A percentile compares a stretch with the other conserved stretches of the same genome.
Conservation (phyloP, 2,329 filamentous ascomycete species). For the Didymella segeticola region DNA sequence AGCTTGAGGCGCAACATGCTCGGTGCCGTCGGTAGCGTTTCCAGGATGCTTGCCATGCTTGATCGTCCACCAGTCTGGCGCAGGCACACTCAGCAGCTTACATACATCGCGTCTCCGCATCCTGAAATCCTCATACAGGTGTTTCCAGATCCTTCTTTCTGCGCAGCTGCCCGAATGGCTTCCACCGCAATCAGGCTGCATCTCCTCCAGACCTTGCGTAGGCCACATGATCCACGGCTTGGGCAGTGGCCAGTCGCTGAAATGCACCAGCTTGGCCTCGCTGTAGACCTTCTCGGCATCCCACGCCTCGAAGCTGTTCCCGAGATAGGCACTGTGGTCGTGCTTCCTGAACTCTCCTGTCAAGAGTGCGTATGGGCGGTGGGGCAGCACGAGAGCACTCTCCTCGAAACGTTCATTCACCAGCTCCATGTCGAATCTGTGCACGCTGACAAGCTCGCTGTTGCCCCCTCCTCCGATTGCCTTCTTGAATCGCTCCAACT, state of each 20-base stretch:
- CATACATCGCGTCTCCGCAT: conserved; percentile 51
- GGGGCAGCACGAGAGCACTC: conserved; percentile 67
- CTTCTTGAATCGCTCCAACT: conserved; percentile 53
- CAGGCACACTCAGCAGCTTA: conserved; percentile 47
- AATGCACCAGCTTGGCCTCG: conserved; percentile 72
- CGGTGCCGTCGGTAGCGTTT: conserved; percentile 35
- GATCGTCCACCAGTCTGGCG: conserved; percentile 46
- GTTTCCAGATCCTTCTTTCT: conserved; percentile 54
- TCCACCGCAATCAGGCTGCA: conserved; percentile 55
- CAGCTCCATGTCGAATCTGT: conserved; percentile 71
- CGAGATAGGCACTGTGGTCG: conserved; percentile 61
- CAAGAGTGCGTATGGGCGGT: conserved; percentile 67
- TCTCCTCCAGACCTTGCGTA: conserved; percentile 48
- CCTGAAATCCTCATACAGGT: conserved; percentile 55
- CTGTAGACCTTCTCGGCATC: conserved; percentile 62
- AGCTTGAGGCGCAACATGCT: conserved; percentile 27
- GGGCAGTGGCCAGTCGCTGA: conserved; percentile 74
- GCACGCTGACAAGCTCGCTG: conserved; percentile 35
- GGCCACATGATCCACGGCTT: conserved; percentile 67
- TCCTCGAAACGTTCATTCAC: conserved; percentile 68
- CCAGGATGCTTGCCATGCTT: conserved; percentile 25
- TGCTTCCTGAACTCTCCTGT: conserved; percentile 67
- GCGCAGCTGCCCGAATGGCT: conserved; percentile 38
- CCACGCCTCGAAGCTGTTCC: conserved; percentile 63
- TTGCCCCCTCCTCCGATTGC: conserved; percentile 39